phyloP scores from a whole-genome alignment of 2,329 filamentous ascomycete genomes.

The Lanzia echinophila region DNA sequence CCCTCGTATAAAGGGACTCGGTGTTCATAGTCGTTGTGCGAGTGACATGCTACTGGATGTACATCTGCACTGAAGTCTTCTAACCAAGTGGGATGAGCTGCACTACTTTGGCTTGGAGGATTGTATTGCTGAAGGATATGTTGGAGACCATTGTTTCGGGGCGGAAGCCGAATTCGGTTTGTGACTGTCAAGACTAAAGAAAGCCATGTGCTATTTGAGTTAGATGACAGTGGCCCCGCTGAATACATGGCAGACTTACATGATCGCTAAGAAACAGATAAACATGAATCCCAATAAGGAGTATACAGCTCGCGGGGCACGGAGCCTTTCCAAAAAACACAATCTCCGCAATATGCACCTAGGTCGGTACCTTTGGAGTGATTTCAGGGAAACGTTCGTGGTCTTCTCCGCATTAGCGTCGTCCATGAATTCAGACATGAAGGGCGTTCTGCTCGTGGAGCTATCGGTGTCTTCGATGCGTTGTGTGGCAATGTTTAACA shows the following conservation, averaged over 20 bases:
- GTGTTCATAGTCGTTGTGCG: constrained; percentile 53
- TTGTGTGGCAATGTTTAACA: no score
- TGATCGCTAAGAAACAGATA: not conserved
- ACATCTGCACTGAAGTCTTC: not conserved
- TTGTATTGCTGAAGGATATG: not conserved
- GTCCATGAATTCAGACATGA: not conserved
- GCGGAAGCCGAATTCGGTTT: not conserved
- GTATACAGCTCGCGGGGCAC: not conserved
- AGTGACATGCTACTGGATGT: constrained; percentile 16
- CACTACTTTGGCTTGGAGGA: not conserved
- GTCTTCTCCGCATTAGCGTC: no score
- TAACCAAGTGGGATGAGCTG: not conserved
- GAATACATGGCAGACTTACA: not conserved
- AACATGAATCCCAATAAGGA: not conserved
- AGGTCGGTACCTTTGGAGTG: not conserved
- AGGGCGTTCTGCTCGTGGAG: not conserved
- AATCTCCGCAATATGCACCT: not conserved
- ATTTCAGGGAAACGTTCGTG: not conserved
- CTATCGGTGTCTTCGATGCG: no score
- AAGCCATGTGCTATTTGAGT: not conserved
- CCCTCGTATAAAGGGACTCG: constrained; percentile 41
- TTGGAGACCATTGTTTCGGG: not conserved
- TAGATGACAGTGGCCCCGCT: not conserved
- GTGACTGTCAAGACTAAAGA: not conserved
- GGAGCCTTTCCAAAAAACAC: no score